phyloP scores from a whole-genome alignment of 2,329 filamentous ascomycete genomes.

The Incumbomyces delicatus region DNA sequence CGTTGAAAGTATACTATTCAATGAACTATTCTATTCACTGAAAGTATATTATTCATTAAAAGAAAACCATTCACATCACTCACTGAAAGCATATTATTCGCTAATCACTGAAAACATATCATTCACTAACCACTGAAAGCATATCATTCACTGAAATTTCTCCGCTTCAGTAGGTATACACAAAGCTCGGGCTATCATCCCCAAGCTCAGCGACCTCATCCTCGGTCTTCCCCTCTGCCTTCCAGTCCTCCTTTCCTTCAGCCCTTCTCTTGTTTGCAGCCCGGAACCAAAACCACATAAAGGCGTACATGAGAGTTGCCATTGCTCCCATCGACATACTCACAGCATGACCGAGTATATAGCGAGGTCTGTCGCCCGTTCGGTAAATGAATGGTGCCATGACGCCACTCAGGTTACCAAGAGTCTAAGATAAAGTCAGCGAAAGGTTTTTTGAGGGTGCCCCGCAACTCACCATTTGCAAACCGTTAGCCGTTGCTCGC shows the following conservation, averaged over 20 bases:
- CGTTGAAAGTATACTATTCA: no score
- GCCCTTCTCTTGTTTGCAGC: slow-evolving; percentile 37
- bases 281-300: slow-evolving; percentile 47
- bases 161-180: slow-evolving; percentile 27
- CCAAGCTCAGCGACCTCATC: slow-evolving; percentile 33
- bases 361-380: slow-evolving; percentile 45
- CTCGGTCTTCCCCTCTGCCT: slow-evolving; percentile 29
- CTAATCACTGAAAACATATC: no score
- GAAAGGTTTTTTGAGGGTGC: background rate
- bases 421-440: background rate
- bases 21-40: no score
- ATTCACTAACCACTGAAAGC: no score
- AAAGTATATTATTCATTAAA: no score
- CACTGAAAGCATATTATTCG: no score
- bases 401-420: slow-evolving; percentile 55
- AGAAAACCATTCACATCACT: no score
- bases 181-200: slow-evolving; percentile 31
- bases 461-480: slow-evolving; percentile 57
- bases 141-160: background rate
- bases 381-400: slow-evolving; percentile 59
- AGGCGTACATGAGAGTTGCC: slow-evolving; percentile 42
- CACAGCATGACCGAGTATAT: slow-evolving; percentile 52
- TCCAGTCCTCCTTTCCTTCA: slow-evolving; percentile 29
- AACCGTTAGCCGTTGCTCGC: slow-evolving; percentile 58
- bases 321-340: slow-evolving; percentile 50